phyloP scores from a whole-genome alignment of 768 basidiomycete genomes.

The Collybia mongolica region DNA sequence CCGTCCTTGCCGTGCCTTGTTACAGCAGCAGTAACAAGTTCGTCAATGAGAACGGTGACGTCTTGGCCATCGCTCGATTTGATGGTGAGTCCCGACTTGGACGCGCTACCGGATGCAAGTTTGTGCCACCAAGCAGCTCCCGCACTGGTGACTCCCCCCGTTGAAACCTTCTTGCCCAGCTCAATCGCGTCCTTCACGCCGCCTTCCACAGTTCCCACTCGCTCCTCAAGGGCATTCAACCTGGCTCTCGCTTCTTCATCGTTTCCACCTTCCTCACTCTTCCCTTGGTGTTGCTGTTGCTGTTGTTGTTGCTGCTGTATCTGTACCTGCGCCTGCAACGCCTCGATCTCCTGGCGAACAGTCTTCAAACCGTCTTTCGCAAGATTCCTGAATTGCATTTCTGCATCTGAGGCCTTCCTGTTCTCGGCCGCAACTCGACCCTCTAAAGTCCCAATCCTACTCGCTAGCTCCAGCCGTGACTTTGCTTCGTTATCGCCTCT shows the following conservation, averaged over 20 bases:
- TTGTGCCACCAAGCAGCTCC: constrained; percentile 74
- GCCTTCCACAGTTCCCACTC: constrained; percentile 59
- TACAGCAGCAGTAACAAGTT: constrained; percentile 78
- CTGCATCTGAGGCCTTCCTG: constrained; percentile 49
- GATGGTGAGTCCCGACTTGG: constrained; percentile 53
- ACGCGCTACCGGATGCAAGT: constrained; percentile 40
- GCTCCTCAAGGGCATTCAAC: constrained; percentile 59
- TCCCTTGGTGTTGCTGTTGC: constrained; percentile 12
- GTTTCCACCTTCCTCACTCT: constrained; percentile 14
- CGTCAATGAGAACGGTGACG: constrained; percentile 62
- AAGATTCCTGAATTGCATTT: constrained; percentile 43
- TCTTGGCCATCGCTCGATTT: constrained; percentile 76
- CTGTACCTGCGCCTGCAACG: constrained; percentile 42
- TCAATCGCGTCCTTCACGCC: constrained; percentile 75
- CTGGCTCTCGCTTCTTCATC: constrained; percentile 61
- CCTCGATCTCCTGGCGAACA: constrained; percentile 57
- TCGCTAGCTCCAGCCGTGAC: constrained; percentile 49
- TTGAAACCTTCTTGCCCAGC: constrained; percentile 47
- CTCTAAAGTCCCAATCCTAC: constrained; percentile 58
- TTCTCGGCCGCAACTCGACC: constrained; percentile 38
- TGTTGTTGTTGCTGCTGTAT: constrained; percentile 23
- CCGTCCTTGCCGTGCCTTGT: constrained; percentile 67
- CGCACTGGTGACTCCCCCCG: constrained; percentile 26
- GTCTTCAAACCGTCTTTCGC: constrained; percentile 44
- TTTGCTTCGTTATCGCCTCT: constrained; percentile 54